Conservation (phyloP, 495 filamentous ascomycete species). For the Penicillium macrosclerotiorum region DNA sequence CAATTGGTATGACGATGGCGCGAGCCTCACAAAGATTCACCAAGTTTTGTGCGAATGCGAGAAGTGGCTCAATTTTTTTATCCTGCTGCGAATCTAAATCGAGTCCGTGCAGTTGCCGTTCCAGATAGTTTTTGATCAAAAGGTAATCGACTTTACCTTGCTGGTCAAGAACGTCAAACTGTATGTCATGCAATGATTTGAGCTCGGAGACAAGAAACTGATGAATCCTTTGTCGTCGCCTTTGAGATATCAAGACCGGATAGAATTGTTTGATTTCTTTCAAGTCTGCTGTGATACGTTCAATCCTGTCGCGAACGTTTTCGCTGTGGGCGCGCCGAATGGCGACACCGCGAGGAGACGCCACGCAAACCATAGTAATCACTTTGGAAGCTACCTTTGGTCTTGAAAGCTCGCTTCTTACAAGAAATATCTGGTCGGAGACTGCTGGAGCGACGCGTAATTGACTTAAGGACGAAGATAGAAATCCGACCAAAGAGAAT, state of each 20-base stretch:
- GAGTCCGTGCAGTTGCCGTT: conserved; percentile 29
- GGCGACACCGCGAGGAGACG: conserved; percentile 2
- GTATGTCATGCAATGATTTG: conserved; percentile 3
- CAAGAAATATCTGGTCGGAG: background rate
- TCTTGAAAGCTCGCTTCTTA: too few species aligned
- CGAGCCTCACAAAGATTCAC: conserved; percentile 40
- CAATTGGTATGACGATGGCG: conserved; percentile 30
- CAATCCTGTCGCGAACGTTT: conserved; percentile 14
- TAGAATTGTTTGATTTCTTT: conserved; percentile 17
- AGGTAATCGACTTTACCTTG: conserved; percentile 42
- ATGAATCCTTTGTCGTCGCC: conserved; percentile 2
- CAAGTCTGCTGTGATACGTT: conserved; percentile 16
- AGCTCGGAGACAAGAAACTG: conserved; percentile 11
- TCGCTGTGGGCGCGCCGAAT: conserved; percentile 2
- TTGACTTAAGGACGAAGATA: background rate
- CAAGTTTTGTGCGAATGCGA: conserved; percentile 36
- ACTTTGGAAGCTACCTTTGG: background rate
- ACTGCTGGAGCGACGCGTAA: background rate
- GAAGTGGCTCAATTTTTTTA: conserved; percentile 26
- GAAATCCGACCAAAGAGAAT: background rate
- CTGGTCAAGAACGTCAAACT: conserved; percentile 35
- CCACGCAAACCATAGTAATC: conserved; percentile 2
- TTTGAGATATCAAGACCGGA: conserved; percentile 9
- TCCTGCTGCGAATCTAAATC: conserved; percentile 35
- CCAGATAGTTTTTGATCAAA: conserved; percentile 40